These are phyloP conservation scores for Lactifluus volemus DNA, from an alignment of 768 basidiomycete genomes.

Conservation along the genomic window DNA sequence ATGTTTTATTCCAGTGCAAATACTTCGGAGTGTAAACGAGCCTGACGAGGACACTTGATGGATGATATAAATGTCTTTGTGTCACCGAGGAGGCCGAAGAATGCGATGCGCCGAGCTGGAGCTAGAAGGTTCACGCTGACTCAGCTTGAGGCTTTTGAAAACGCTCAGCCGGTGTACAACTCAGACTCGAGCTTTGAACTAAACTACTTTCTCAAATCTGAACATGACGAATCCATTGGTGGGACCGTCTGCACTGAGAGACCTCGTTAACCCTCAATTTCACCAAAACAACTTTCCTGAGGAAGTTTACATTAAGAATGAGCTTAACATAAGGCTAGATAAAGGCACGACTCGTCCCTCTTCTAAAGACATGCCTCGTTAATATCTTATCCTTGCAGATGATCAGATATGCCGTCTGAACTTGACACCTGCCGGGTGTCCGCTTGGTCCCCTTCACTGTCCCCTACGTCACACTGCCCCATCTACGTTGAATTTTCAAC, in stretches of 20 bases:
- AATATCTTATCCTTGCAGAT: conserved; percentile 40
- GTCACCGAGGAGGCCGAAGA: too few species aligned
- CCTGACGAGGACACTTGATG: too few species aligned
- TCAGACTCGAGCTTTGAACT: neutral
- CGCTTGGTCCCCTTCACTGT: conserved; percentile 85
- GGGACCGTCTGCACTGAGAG: conserved; percentile 31
- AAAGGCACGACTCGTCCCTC: conserved; percentile 50
- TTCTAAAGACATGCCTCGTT: neutral
- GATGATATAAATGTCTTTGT: too few species aligned
- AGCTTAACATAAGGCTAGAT: conserved; percentile 82
- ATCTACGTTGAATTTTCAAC: conserved; percentile 82
- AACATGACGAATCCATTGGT: conserved; percentile 25
- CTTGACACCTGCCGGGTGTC: conserved; percentile 76
- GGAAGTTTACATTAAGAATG: conserved; percentile 72
- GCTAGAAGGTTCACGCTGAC: neutral
- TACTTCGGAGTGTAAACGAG: too few species aligned
- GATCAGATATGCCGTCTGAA: conserved; percentile 88
- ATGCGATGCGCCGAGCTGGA: too few species aligned
- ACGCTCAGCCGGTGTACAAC: neutral
- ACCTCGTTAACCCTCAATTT: conserved; percentile 82
- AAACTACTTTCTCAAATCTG: neutral
- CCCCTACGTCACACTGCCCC: conserved; percentile 89
- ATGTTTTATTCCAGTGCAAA: too few species aligned
- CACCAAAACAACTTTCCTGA: conserved; percentile 87
- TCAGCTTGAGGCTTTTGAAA: neutral